Evolutionary conservation across 2,329 filamentous ascomycete genomes (phyloP).

Genomic region (Xylariaceae sp.): DNA sequence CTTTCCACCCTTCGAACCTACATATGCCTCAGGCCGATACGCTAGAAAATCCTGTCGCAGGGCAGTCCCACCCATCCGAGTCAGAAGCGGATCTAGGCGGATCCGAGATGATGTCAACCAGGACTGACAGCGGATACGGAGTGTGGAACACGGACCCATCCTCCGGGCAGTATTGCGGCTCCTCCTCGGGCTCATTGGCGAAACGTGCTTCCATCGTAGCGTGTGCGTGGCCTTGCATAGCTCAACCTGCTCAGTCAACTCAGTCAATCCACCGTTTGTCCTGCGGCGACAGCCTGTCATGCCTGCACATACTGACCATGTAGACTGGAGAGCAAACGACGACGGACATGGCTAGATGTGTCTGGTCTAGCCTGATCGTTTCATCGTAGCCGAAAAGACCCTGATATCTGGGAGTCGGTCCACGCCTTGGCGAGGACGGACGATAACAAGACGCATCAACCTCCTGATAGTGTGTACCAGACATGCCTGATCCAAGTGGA

Average conservation of each 20-base stretch:
- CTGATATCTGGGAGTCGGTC: conserved; percentile 1
- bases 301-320: conserved; percentile 6
- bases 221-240: not conserved
- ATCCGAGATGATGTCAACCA: conserved; percentile 18
- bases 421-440: conserved; percentile 8
- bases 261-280: not conserved
- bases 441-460: not conserved
- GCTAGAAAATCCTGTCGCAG: conserved; percentile 17
- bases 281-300: conserved; percentile 1
- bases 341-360: too few relatives aligned
- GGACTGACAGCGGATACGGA: conserved; percentile 13
- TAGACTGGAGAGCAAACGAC: too few relatives aligned
- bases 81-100: conserved; percentile 15
- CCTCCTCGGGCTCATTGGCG: conserved; percentile 11
- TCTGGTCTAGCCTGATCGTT: conserved; percentile 13
- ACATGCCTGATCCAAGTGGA: not conserved
- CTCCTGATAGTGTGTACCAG: not conserved
- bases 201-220: not conserved
- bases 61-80: conserved; percentile 1
- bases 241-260: too few relatives aligned
- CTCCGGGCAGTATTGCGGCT: conserved; percentile 7
- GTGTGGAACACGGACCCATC: conserved; percentile 7
- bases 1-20: too few relatives aligned
- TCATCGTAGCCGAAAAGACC: conserved; percentile 13
- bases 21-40: not conserved